Percentiles rank a stretch among this genome's conserved stretches.
Evolutionary conservation across 2,329 filamentous ascomycete species (phyloP).

Genomic region (Coniochaeta hoffmannii): DNA sequence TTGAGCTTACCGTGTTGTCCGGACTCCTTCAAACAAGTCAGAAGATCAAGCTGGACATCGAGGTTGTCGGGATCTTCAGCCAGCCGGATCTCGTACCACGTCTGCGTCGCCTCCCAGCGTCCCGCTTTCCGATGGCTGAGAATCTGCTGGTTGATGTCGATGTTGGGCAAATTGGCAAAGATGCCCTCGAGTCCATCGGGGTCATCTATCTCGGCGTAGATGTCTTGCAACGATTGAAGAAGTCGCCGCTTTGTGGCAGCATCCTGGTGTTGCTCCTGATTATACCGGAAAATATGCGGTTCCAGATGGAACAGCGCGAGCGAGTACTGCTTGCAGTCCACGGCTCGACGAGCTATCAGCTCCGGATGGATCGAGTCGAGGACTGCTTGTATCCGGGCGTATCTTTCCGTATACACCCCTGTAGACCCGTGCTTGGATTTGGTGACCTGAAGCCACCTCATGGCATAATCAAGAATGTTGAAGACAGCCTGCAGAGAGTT

Average conservation of each 20-base stretch:
- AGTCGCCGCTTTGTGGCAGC: slow-evolving; percentile 53
- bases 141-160: slow-evolving; percentile 92
- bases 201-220: slow-evolving; percentile 96
- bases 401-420: slow-evolving; percentile 29
- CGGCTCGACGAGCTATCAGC: slow-evolving; percentile 68
- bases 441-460: slow-evolving; percentile 81
- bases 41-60: slow-evolving; percentile 73
- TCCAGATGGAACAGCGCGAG: slow-evolving; percentile 92
- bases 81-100: slow-evolving; percentile 92
- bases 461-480: slow-evolving; percentile 82
- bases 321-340: slow-evolving; percentile 91
- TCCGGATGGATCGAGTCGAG: slow-evolving; percentile 63
- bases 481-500: slow-evolving; percentile 64
- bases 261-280: slow-evolving; percentile 35
- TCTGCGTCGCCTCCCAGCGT: slow-evolving; percentile 89
- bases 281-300: slow-evolving; percentile 60
- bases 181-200: slow-evolving; percentile 95
- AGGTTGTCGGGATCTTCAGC: slow-evolving; percentile 69
- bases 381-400: slow-evolving; percentile 39
- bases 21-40: slow-evolving; percentile 89
- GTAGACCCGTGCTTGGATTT: slow-evolving; percentile 25
- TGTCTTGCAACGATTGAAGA: slow-evolving; percentile 76
- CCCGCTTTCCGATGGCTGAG: slow-evolving; percentile 89
- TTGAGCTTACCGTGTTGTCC: slow-evolving; percentile 71
- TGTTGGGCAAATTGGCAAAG: slow-evolving; percentile 72